Conservation (phyloP, 345 rosid genomes). For the Atalantia buxifolia region DNA sequence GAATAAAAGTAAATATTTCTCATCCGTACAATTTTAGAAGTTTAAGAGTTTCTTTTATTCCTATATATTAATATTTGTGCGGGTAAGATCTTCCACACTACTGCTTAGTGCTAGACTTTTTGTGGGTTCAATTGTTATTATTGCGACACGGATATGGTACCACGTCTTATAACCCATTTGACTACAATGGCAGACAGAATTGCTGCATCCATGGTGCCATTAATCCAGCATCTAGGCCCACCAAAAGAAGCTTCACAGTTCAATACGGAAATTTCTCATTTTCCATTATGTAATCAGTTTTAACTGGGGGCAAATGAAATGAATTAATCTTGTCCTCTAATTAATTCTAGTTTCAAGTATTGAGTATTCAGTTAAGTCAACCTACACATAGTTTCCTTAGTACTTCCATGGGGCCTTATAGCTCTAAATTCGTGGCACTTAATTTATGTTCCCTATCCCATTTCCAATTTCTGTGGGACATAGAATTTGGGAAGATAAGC, state of each 20-base stretch:
- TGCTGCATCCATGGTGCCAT: background rate
- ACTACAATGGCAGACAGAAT: background rate
- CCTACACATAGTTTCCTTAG: slow-evolving; percentile 4
- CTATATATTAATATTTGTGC: no score
- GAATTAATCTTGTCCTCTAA: background rate
- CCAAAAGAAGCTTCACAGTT: background rate
- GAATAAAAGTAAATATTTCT: no score
- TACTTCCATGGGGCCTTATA: slow-evolving; percentile 1
- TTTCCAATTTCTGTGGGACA: slow-evolving; percentile 20
- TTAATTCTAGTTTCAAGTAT: background rate
- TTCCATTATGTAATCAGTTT: no score
- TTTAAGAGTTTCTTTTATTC: no score
- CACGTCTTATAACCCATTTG: background rate
- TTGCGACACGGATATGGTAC: slow-evolving; percentile 10
- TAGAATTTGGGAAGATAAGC: slow-evolving; percentile 17
- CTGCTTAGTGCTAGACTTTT: background rate
- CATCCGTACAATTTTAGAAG: no score
- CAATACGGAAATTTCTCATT: background rate
- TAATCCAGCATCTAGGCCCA: background rate
- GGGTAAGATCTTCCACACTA: background rate
- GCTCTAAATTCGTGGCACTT: background rate
- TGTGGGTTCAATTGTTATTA: slow-evolving; percentile 5
- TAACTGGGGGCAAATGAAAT: background rate
- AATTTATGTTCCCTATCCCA: background rate
- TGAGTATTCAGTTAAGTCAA: slow-evolving; percentile 8